phyloP scores from a whole-genome alignment of 1,139 yeast species.

The Taphrina pruni region DNA sequence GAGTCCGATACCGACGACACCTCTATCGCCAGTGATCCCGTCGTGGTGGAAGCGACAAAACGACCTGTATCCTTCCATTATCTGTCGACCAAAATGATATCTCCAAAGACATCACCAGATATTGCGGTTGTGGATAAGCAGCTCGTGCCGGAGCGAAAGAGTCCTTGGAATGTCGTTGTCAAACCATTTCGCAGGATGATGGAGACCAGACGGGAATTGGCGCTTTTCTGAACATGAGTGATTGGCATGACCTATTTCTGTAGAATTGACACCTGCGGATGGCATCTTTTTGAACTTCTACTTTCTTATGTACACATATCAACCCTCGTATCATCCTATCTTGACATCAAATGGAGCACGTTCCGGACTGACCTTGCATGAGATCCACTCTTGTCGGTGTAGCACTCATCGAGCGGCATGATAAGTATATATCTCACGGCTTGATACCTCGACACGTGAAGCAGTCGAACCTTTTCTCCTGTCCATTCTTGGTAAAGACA shows the following conservation, averaged over 20 bases:
- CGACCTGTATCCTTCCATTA: neutral
- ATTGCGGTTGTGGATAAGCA: neutral
- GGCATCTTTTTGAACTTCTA: neutral
- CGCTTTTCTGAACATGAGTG: neutral
- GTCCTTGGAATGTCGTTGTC: conserved; percentile 6
- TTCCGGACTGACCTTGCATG: too few relatives aligned
- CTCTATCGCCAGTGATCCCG: conserved; percentile 9
- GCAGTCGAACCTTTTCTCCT: conserved; percentile 11
- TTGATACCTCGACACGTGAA: conserved; percentile 32
- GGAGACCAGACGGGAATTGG: conserved; percentile 12
- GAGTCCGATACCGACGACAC: conserved; percentile 7
- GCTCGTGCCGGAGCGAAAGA: neutral
- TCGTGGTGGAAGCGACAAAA: neutral
- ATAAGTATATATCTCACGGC: neutral
- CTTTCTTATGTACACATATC: too few relatives aligned
- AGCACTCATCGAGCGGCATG: too few relatives aligned
- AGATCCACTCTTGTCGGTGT: too few relatives aligned
- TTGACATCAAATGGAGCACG: too few relatives aligned
- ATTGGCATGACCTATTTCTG: too few relatives aligned
- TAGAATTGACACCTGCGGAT: neutral
- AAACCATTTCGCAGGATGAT: neutral
- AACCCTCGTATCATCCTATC: too few relatives aligned
- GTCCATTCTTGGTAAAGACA: conserved; percentile 1
- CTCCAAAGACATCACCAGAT: neutral
- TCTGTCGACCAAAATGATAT: neutral